A percentile compares a stretch with the other conserved stretches of the same genome.
Evolutionary conservation across 495 filamentous ascomycete genomes (phyloP).

Genomic region (Xylaria scruposa): DNA sequence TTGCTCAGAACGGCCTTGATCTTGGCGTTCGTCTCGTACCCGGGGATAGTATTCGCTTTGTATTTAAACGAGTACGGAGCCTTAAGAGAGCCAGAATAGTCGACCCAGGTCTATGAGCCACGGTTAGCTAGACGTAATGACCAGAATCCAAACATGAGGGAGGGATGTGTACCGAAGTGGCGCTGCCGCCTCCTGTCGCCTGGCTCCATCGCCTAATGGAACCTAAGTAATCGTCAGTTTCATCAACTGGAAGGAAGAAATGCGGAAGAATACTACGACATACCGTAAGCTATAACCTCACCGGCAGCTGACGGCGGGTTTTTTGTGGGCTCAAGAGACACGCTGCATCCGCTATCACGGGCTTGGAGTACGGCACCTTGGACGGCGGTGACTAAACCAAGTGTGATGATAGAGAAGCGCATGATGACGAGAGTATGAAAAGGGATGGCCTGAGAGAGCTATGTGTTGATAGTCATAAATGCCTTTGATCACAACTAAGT

Average conservation of each 20-base stretch:
- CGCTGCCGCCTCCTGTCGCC: neutral
- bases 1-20: slow-evolving; percentile 8
- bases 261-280: neutral
- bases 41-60: slow-evolving; percentile 15
- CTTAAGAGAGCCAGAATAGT: neutral
- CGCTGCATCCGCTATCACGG: slow-evolving; percentile 15
- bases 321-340: neutral
- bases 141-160: neutral
- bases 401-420: slow-evolving; percentile 12
- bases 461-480: neutral
- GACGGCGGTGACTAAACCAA: slow-evolving; percentile 7
- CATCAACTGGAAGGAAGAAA: neutral
- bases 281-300: neutral
- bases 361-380: slow-evolving; percentile 1
- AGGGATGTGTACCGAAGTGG: neutral
- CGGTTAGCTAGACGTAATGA: neutral
- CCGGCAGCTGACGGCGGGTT: neutral
- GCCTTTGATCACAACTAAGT: neutral
- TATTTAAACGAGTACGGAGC: slow-evolving; percentile 16
- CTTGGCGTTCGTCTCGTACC: neutral
- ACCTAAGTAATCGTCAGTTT: neutral
- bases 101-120: neutral
- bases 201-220: neutral
- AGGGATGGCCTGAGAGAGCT: neutral
- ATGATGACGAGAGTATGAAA: neutral